phyloP scores from a whole-genome alignment of 1,139 yeast species.

The Saccharomyces hybrid region DNA sequence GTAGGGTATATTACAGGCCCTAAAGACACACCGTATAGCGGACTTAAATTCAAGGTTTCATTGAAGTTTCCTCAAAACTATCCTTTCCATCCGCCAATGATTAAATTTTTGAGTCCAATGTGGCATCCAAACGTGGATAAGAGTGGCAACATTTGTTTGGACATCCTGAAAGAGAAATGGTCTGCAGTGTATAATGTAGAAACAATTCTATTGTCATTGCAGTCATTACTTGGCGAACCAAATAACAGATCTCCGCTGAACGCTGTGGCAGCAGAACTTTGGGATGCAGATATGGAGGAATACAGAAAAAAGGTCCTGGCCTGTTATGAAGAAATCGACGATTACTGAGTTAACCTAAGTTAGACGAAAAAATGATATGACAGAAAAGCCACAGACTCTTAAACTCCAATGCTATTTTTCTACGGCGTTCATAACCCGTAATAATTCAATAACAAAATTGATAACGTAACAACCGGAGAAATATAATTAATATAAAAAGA shows the following conservation, averaged over 20 bases:
- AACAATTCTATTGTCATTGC: conserved; percentile 50
- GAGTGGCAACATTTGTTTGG: conserved; percentile 44
- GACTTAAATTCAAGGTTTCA: conserved; percentile 45
- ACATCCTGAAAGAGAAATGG: conserved; percentile 48
- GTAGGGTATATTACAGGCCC: conserved; percentile 60
- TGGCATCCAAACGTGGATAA: conserved; percentile 69
- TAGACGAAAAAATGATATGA: neutral
- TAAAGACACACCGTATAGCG: conserved; percentile 46
- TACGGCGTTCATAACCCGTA: neutral
- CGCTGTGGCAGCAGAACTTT: conserved; percentile 41
- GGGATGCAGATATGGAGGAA: conserved; percentile 39
- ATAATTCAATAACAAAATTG: neutral
- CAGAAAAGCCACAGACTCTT: neutral
- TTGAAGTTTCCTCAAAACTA: conserved; percentile 52
- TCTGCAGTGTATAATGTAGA: conserved; percentile 59
- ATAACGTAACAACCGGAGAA: neutral
- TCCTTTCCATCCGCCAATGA: conserved; percentile 54
- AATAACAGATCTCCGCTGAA: conserved; percentile 46
- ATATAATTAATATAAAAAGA: neutral
- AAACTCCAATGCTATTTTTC: neutral
- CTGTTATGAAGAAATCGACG: conserved; percentile 38
- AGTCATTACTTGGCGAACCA: conserved; percentile 50
- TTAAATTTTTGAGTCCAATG: conserved; percentile 56
- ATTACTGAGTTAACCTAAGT: neutral
- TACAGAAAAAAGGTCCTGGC: conserved; percentile 38